A percentile compares a stretch with the other conserved stretches of the same genome.
Evolutionary conservation across 345 rosid species (phyloP).

Genomic region (Mallotus nudiflorus): DNA sequence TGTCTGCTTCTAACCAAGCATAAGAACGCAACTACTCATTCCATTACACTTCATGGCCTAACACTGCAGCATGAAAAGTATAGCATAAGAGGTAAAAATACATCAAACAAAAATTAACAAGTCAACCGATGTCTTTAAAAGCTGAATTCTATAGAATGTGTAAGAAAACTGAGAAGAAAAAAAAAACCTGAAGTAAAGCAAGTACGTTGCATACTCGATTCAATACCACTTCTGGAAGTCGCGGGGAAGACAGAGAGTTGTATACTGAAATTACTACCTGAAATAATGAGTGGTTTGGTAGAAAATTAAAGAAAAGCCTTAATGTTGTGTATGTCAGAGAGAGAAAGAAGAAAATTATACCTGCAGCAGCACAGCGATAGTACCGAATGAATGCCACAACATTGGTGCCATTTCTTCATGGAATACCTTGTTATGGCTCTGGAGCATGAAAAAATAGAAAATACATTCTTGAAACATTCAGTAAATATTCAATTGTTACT

Average conservation of each 20-base stretch:
- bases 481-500: background rate
- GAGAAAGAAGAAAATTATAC: constrained; percentile 16
- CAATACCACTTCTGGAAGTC: constrained; percentile 24
- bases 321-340: too few species aligned
- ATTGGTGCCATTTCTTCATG: constrained; percentile 45
- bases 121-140: too few species aligned
- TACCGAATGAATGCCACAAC: constrained; percentile 55
- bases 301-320: background rate
- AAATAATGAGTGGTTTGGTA: background rate
- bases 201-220: constrained; percentile 51
- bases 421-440: constrained; percentile 32
- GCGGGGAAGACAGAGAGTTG: constrained; percentile 29
- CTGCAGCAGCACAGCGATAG: constrained; percentile 40
- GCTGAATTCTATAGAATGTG: too few species aligned
- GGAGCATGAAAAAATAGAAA: too few species aligned
- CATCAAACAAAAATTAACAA: background rate
- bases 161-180: background rate
- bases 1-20: background rate
- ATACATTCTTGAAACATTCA: background rate
- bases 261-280: constrained; percentile 54
- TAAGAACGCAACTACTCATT: background rate
- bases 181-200: constrained; percentile 53
- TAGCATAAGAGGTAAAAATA: background rate
- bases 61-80: background rate
- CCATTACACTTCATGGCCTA: background rate